Conservation (phyloP, 1,284 basidiomycete genomes). For the Cryptococcus floricola region DNA sequence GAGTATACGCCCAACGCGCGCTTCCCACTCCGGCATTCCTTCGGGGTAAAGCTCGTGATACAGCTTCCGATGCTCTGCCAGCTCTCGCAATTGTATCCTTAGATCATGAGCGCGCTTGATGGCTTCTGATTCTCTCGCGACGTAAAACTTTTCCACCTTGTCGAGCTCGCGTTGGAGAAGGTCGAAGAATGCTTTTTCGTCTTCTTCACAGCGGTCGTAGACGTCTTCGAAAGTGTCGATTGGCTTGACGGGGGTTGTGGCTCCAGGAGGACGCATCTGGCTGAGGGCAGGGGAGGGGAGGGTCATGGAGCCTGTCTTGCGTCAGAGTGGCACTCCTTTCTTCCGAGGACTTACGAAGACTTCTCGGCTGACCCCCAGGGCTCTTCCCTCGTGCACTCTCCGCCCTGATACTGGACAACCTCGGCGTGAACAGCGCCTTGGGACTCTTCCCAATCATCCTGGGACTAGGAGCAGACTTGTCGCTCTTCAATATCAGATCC, state of each 20-base stretch:
- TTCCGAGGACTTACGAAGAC: constrained; percentile 12
- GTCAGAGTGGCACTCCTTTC: constrained; percentile 2
- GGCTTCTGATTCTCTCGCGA: constrained; percentile 68
- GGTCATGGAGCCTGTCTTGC: constrained; percentile 30
- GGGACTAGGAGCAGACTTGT: background rate
- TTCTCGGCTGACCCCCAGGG: constrained; percentile 9
- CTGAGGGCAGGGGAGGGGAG: constrained; percentile 29
- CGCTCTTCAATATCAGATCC: background rate
- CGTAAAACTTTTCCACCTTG: constrained; percentile 80
- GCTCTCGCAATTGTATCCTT: constrained; percentile 67
- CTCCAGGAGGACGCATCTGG: constrained; percentile 9
- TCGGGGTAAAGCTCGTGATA: constrained; percentile 58
- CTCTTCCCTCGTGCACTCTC: constrained; percentile 2
- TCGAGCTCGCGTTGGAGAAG: constrained; percentile 69
- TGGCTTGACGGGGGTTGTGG: background rate
- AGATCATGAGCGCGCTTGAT: constrained; percentile 56
- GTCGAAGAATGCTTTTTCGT: constrained; percentile 68
- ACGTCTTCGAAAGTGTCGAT: constrained; percentile 36
- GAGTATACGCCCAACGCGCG: constrained; percentile 29
- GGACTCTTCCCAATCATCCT: constrained; percentile 2
- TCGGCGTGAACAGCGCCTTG: constrained; percentile 2
- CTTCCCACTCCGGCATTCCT: constrained; percentile 43
- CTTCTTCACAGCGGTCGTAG: constrained; percentile 47
- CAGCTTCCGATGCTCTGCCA: constrained; percentile 64
- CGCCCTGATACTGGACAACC: background rate